A percentile compares a stretch with the other conserved stretches of the same genome.
These are phyloP conservation scores for Backusella sp. DNA, from an alignment of 192 early-diverging fungal genomes.

Conservation along the genomic window DNA sequence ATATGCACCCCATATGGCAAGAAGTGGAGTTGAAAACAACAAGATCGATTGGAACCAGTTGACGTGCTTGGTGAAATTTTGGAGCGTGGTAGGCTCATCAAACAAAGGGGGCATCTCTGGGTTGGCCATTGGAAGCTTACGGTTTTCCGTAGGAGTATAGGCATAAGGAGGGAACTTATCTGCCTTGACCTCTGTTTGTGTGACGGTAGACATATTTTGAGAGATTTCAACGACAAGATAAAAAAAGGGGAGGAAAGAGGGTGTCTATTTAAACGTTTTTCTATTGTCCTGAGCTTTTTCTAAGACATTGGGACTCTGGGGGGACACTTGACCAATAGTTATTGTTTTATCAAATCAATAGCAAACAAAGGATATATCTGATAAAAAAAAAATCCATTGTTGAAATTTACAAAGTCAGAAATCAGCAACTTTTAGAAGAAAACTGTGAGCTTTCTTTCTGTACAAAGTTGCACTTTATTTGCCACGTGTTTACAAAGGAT, in stretches of 20 bases:
- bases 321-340: not conserved
- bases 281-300: not conserved
- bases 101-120: constrained; percentile 24
- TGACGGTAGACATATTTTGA: not conserved
- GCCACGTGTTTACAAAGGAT: not conserved
- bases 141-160: constrained; percentile 3
- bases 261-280: constrained; percentile 2
- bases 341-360: not conserved
- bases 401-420: not conserved
- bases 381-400: not conserved
- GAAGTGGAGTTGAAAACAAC: constrained; percentile 67
- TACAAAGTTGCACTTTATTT: not conserved
- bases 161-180: constrained; percentile 10
- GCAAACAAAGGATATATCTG: not conserved
- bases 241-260: not conserved
- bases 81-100: constrained; percentile 44
- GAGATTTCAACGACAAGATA: not conserved
- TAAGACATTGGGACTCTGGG: constrained; percentile 8
- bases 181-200: not conserved
- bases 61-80: constrained; percentile 56
- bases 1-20: constrained; percentile 74
- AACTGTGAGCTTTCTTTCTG: not conserved
- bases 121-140: constrained; percentile 12
- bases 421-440: not conserved
- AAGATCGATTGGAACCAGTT: constrained; percentile 70